phyloP scores from a whole-genome alignment of 1,284 basidiomycete genomes.

The Thecaphora thlaspeos region DNA sequence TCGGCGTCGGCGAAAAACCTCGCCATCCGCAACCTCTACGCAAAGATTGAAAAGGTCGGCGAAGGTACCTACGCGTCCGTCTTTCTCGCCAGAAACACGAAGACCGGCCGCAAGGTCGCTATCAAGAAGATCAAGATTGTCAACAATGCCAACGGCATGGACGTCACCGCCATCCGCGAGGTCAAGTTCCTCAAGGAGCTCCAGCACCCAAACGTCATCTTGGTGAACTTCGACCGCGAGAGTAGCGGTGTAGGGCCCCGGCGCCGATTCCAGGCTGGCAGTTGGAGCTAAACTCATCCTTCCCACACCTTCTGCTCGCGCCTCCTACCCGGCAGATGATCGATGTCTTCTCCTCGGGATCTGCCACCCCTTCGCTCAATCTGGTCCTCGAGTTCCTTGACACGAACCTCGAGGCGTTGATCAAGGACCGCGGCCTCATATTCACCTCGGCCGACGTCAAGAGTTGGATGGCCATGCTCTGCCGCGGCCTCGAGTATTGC shows the following conservation, averaged over 20 bases:
- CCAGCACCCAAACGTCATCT: constrained; percentile 91
- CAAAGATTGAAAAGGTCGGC: constrained; percentile 61
- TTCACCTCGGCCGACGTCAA: constrained; percentile 96
- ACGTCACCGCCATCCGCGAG: constrained; percentile 97
- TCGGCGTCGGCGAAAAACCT: constrained; percentile 39
- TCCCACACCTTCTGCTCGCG: background rate
- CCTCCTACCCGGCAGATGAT: constrained; percentile 68
- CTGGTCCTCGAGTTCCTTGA: constrained; percentile 96
- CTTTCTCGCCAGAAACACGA: constrained; percentile 64
- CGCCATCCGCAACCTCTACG: constrained; percentile 36
- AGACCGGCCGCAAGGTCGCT: constrained; percentile 76
- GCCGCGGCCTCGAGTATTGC: constrained; percentile 93
- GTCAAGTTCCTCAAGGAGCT: constrained; percentile 95
- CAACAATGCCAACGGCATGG: constrained; percentile 81
- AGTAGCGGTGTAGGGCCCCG: too few species aligned
- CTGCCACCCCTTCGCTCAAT: constrained; percentile 72
- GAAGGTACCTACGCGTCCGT: constrained; percentile 98
- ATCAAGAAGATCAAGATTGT: constrained; percentile 80
- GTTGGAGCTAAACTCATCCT: background rate
- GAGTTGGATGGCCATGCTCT: constrained; percentile 97
- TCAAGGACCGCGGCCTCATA: constrained; percentile 85
- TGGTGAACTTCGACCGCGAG: too few species aligned
- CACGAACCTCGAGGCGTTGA: constrained; percentile 95
- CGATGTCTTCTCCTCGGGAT: constrained; percentile 95
- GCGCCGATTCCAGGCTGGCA: too few species aligned